Evolutionary conservation across 345 rosid species (phyloP), one percentile per base, ranked within the genome.

Genomic region (Excoecaria agallocha): DNA sequence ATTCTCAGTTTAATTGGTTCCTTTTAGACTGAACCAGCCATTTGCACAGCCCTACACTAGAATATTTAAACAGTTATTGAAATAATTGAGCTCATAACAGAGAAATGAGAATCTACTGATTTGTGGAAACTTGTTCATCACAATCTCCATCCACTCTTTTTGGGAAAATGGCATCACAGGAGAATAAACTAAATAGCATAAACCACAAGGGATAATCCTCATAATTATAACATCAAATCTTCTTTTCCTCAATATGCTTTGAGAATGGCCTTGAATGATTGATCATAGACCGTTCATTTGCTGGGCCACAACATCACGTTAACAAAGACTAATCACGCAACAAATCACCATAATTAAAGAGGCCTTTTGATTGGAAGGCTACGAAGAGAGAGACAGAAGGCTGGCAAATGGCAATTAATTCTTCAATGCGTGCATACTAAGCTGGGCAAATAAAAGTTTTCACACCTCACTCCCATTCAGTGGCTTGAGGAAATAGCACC

Each of bases 341-440:
- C 15, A 39, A 68, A 50, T 0, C 9, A 50, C 20, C 20, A 15
- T 0, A 1, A 41, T n/a, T 25, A 13, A 30, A 35, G 39, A 60
- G 3, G 69, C 54, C 16, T 0, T 15, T 20, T 46, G 69, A 12
- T 0, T 45, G 37, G 52, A 41, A 10, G 17, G 10, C n/a, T 0
- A 20, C 12, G 4, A 66, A 1, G 55, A 24, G 52, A 19, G 17
- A 38, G 25, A 46, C 2, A 51, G 50, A 8, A 0, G 11, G 12
- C n/a, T 15, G 45, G 50, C 3, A n/a, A 20, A 61, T 17, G 22
- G 58, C 58, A 17, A 55, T 4, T 25, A 19, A 56, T 20, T 15
- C 12, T 16, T 70, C 16, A 24, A 70, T 57, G 74, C 74, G 54
- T 70, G 51, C 24, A 70, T 57, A 57, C 43, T 10, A 70, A 56